phyloP scores from a whole-genome alignment of 192 early-diverging fungal species.

The Thamnidium elegans region DNA sequence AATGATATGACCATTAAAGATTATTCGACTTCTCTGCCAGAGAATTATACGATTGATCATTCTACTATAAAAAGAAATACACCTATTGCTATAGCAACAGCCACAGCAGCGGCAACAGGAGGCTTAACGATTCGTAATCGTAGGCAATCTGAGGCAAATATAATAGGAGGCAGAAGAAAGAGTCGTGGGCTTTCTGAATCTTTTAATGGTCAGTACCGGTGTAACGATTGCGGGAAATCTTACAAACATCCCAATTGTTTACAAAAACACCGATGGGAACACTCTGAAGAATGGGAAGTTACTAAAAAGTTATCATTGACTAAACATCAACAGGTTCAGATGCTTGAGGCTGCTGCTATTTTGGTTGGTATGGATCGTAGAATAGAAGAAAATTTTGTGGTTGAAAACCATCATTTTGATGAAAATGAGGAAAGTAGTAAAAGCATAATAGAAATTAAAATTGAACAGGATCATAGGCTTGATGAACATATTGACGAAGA shows the following conservation, averaged over 20 bases:
- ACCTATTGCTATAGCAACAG: neutral
- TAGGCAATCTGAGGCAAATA: constrained; percentile 2
- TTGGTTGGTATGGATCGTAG: constrained; percentile 48
- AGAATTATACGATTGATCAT: constrained; percentile 30
- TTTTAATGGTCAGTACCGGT: constrained; percentile 24
- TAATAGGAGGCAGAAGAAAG: neutral
- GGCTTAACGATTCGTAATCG: constrained; percentile 2
- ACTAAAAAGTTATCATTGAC: constrained; percentile 53
- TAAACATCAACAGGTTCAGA: constrained; percentile 66
- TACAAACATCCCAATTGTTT: constrained; percentile 66
- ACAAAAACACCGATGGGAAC: constrained; percentile 66
- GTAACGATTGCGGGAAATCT: constrained; percentile 57
- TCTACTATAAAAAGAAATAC: constrained; percentile 15
- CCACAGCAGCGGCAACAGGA: constrained; percentile 15
- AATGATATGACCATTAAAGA: constrained; percentile 17
- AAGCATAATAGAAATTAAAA: neutral
- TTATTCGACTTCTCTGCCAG: constrained; percentile 22
- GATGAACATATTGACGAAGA: neutral
- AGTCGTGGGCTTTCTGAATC: constrained; percentile 7
- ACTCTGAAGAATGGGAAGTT: constrained; percentile 61
- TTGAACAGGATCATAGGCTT: neutral
- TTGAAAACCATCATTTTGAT: neutral
- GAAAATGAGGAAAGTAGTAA: neutral
- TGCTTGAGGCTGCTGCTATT: constrained; percentile 64
- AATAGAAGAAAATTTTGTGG: neutral